Evolutionary conservation across 805 yeast genomes (phyloP), one percentile per base, ranked within the genome.

Genomic region (Tetrapisispora phaffii): DNA sequence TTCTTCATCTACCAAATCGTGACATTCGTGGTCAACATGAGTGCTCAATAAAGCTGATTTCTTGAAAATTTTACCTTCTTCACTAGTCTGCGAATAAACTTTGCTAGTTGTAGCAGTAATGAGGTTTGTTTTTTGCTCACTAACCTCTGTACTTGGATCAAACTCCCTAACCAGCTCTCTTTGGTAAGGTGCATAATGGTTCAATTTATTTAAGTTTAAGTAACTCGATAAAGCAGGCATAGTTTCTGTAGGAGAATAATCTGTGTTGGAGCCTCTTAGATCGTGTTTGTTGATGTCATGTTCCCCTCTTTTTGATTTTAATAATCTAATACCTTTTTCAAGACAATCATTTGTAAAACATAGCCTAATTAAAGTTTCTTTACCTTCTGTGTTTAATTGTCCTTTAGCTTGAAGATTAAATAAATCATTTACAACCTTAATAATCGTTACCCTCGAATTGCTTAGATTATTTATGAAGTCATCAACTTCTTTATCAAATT

Each of bases 301-400:
- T 31, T 29, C 19, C n/a, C 10, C 19, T 7, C 31, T 36, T 42
- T 64, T 63, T 37, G 60, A 59, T n/a, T 54, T 56, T 44, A 70
- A 47, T 36, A 70, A 44, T 20, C 57, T 46, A 26, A 68, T 45
- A 7, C 73, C 75, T 53, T 81, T 81, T 48, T 77, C 80, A 43
- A 87, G 72, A 13, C 88, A 77, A 0, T 84, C 74, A 58, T 84
- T 89, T 46, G 86, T 70, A 44, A 79, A 79, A 44, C 85, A 76
- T 46, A 86, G 69, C 49, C 89, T 71, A 19, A 87, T 74, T 36
- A 86, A 66, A 1, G 87, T 73, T 61, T 87, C 95, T 59, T 85
- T 85, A 17, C 94, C 95, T 50, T 82, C 86, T 2, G 77, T 56
- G 42, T 71, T 78, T 50, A 86, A 68, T 48, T 74, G 69, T 19